phyloP scores from a whole-genome alignment of 1,139 yeast species.

The Meyerozyma athensensis region DNA sequence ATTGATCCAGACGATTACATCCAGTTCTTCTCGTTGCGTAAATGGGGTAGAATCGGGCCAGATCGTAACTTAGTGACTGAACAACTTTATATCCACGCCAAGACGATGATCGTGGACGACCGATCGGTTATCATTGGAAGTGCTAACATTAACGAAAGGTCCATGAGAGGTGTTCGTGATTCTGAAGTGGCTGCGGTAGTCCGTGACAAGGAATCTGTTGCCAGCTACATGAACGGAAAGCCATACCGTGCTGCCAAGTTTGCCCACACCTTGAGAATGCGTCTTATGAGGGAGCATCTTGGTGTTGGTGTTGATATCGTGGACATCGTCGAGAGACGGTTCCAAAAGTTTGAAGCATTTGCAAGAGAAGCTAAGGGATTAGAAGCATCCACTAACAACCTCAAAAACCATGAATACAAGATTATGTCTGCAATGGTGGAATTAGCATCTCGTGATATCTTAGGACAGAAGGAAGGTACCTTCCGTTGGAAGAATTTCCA shows the following conservation, averaged over 20 bases:
- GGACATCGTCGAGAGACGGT: slow-evolving; percentile 78
- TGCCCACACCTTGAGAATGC: slow-evolving; percentile 82
- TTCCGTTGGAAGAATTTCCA: slow-evolving; percentile 44
- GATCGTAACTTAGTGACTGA: slow-evolving; percentile 75
- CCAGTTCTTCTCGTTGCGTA: slow-evolving; percentile 85
- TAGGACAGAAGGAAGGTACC: slow-evolving; percentile 43
- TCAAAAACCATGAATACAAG: slow-evolving; percentile 26
- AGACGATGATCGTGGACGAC: slow-evolving; percentile 90
- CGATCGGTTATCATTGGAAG: slow-evolving; percentile 91
- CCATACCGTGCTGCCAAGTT: slow-evolving; percentile 80
- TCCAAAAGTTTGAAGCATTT: slow-evolving; percentile 52
- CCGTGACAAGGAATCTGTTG: slow-evolving; percentile 74
- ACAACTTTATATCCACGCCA: slow-evolving; percentile 91
- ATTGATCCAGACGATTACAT: slow-evolving; percentile 89
- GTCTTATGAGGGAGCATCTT: slow-evolving; percentile 93
- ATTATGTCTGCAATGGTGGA: slow-evolving; percentile 67
- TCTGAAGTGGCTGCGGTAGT: slow-evolving; percentile 90
- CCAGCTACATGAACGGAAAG: slow-evolving; percentile 75
- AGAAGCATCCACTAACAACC: slow-evolving; percentile 39
- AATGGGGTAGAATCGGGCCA: slow-evolving; percentile 92
- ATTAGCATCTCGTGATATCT: slow-evolving; percentile 63
- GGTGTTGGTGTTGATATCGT: slow-evolving; percentile 89
- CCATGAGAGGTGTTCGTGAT: slow-evolving; percentile 90
- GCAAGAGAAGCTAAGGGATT: slow-evolving; percentile 46
- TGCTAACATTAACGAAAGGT: slow-evolving; percentile 93